Evolutionary conservation across 169 alveolate species (phyloP), one percentile per base, ranked within the genome.

Genomic region (Plasmodium fragile): DNA sequence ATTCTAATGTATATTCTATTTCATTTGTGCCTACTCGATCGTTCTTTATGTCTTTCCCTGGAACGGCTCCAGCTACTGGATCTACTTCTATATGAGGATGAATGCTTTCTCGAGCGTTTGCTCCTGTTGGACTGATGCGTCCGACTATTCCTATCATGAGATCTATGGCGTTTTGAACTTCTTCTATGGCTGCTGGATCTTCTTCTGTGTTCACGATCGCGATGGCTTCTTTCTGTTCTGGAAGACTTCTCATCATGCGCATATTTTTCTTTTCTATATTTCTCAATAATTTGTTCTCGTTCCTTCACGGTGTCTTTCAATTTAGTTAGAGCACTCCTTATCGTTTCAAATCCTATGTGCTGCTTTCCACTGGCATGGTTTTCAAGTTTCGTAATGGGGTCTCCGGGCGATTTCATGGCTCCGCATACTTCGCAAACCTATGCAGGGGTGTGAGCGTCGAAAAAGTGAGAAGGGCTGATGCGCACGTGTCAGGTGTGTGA

Each of bases 391-490:
- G 92, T 95, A 22, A 92, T 32, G 45, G 92, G 80, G 69, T 95
- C 97, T 2, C 94, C 97, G 2, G 92, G 84, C n/a, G 96, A 82
- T 81, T 95, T 95, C 95, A 95, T 92, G 30, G 96, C 96, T 8
- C 97, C 97, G 65, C 97, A 95, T 28, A 93, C 83, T 41, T 95
- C 93, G 83, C 97, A 95, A 22, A 95, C 97, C 96, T 94, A 55
- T 36, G 59, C 11, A 18, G 36, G 39, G 30, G 30, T 65, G 18
- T 18, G 8, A 65, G 13, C 36, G 25, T 65, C 36, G 41, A 65
- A 65, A 22, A 65, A 22, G 36, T 65, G 75, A 65, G 36, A 34
- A 65, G 16, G 28, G 2, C 18, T 13, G 16, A 65, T 65, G 75
- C 25, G 36, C 36, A 65, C 36, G 25, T 65, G 36, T 65, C 18